Evolutionary conservation across 1,139 yeast genomes (phyloP).

Genomic region (Geotrichum reessii): DNA sequence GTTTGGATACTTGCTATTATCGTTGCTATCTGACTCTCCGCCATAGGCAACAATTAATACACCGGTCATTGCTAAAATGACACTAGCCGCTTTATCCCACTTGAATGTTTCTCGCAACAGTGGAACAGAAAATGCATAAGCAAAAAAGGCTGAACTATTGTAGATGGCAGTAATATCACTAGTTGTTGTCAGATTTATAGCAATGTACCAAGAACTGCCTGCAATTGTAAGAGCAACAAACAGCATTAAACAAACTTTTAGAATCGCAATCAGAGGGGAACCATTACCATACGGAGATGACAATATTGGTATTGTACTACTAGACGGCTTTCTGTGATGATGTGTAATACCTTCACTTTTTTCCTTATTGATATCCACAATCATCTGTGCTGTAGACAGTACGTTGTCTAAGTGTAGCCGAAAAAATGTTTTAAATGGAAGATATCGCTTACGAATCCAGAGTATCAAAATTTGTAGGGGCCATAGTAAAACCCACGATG

Average conservation of each 20-base stretch:
- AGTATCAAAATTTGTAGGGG: conserved; percentile 53
- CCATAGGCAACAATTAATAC: conserved; percentile 77
- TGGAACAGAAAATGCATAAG: conserved; percentile 78
- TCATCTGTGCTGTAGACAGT: conserved; percentile 44
- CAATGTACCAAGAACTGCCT: conserved; percentile 81
- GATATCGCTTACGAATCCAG: conserved; percentile 31
- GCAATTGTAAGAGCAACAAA: conserved; percentile 64
- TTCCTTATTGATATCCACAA: conserved; percentile 43
- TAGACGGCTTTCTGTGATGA: conserved; percentile 1
- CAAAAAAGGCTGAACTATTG: conserved; percentile 85
- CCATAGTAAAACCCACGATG: conserved; percentile 73
- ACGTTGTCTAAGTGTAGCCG: conserved; percentile 48
- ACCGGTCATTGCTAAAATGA: conserved; percentile 63
- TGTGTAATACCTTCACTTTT: conserved; percentile 38
- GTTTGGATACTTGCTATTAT: conserved; percentile 46
- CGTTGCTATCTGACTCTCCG: conserved; percentile 39
- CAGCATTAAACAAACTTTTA: conserved; percentile 43
- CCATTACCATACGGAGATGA: conserved; percentile 15
- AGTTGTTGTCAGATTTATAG: conserved; percentile 76
- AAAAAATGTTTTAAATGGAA: conserved; percentile 40
- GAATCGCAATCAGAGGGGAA: conserved; percentile 30
- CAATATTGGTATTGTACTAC: conserved; percentile 33
- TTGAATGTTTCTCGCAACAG: conserved; percentile 59
- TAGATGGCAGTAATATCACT: conserved; percentile 86
- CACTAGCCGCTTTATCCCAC: conserved; percentile 62